These are phyloP conservation scores for Kluyveromyces sp. DNA, from an alignment of 1,139 yeast genomes.

Conservation along the genomic window DNA sequence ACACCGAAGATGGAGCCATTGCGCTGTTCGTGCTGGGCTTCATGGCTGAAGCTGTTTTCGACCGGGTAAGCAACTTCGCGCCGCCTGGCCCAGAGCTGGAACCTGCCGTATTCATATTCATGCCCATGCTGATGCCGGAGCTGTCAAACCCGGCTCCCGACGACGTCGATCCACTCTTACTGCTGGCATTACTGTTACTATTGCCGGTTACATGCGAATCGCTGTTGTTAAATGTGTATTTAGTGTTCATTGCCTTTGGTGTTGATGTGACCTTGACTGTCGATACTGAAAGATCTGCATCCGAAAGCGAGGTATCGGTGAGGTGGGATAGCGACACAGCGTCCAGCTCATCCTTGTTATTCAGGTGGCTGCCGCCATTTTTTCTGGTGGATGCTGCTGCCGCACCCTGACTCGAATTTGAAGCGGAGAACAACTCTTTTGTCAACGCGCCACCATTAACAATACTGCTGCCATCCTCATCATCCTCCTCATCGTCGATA, in stretches of 20 bases:
- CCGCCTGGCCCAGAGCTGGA: too few species aligned
- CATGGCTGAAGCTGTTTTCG: background rate
- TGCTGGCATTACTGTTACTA: background rate
- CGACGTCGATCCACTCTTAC: too few species aligned
- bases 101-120: too few species aligned
- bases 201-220: constrained; percentile 4
- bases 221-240: constrained; percentile 12
- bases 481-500: constrained; percentile 11
- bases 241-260: constrained; percentile 9
- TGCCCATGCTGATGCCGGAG: too few species aligned
- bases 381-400: background rate
- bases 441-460: background rate
- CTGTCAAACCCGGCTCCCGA: too few species aligned
- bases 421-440: background rate
- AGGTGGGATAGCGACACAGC: constrained; percentile 5
- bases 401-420: background rate
- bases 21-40: constrained; percentile 4
- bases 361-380: background rate
- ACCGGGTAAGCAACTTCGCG: too few species aligned
- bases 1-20: background rate
- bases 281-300: constrained; percentile 4
- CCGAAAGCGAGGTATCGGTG: constrained; percentile 4
- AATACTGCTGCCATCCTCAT: background rate
- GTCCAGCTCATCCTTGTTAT: constrained; percentile 2
- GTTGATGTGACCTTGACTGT: constrained; percentile 4